phyloP scores from a whole-genome alignment of 140 eudicot species.

The Senecio squalidus region DNA sequence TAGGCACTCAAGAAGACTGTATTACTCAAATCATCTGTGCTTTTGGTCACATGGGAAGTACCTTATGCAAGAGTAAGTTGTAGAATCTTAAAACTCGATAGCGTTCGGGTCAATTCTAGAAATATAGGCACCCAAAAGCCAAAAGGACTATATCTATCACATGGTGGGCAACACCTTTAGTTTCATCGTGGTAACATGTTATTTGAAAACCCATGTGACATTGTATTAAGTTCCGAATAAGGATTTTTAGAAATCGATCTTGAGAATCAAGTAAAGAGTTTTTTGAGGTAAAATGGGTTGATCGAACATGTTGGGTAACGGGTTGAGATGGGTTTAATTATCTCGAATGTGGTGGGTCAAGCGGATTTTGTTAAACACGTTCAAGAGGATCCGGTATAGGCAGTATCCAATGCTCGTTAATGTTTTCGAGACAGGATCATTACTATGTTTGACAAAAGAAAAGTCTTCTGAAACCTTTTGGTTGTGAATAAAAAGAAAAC shows the following conservation, averaged over 20 bases:
- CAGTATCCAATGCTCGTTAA: slow-evolving; percentile 31
- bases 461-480: slow-evolving; percentile 27
- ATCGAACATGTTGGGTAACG: too few relatives aligned
- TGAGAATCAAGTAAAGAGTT: too few relatives aligned
- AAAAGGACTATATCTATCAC: background rate
- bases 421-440: slow-evolving; percentile 26
- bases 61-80: background rate
- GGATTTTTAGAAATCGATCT: too few relatives aligned
- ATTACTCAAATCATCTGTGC: background rate
- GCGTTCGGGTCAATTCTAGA: background rate
- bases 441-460: slow-evolving; percentile 24
- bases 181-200: background rate
- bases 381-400: background rate
- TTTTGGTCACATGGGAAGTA: background rate
- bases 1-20: background rate
- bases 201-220: background rate
- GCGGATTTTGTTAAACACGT: background rate
- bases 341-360: too few relatives aligned
- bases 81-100: background rate
- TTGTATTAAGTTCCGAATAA: background rate
- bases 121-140: background rate
- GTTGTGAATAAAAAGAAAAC: slow-evolving; percentile 1
- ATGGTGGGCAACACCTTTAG: background rate
- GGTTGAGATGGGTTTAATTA: too few relatives aligned
- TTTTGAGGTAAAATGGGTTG: too few relatives aligned